These are phyloP conservation scores for Xerocomellus chrysenteron DNA, from an alignment of 768 basidiomycete genomes.

Conservation along the genomic window DNA sequence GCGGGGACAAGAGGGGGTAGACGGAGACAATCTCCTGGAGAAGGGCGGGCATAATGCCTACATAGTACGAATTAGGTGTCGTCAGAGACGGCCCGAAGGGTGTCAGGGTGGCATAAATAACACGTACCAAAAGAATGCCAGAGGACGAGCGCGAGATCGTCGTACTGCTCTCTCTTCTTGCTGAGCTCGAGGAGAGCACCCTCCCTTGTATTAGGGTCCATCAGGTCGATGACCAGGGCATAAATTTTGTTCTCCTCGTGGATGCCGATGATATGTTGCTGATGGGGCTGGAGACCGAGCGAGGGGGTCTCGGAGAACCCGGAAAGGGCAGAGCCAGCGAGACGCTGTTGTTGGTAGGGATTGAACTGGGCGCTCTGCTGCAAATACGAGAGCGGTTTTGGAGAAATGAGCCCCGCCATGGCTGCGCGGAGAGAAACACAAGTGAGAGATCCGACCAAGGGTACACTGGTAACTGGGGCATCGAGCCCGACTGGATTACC, in stretches of 20 bases:
- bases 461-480: neutral
- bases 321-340: slow-evolving; percentile 27
- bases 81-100: neutral
- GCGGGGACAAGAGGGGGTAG: slow-evolving; percentile 92
- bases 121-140: slow-evolving; percentile 95
- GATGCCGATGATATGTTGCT: slow-evolving; percentile 51
- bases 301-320: slow-evolving; percentile 66
- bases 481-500: slow-evolving; percentile 15
- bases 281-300: slow-evolving; percentile 49
- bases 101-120: neutral
- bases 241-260: slow-evolving; percentile 87
- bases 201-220: slow-evolving; percentile 83
- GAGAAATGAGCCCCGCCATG: slow-evolving; percentile 65
- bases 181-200: slow-evolving; percentile 90
- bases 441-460: slow-evolving; percentile 11
- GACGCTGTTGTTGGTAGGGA: slow-evolving; percentile 52
- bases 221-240: slow-evolving; percentile 81
- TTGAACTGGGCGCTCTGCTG: slow-evolving; percentile 62
- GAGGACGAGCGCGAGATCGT: slow-evolving; percentile 93
- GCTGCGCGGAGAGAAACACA: slow-evolving; percentile 13
- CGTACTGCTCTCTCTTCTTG: slow-evolving; percentile 99
- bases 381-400: slow-evolving; percentile 61
- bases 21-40: slow-evolving; percentile 98
- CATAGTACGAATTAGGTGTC: neutral
- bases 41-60: slow-evolving; percentile 96